phyloP scores from a whole-genome alignment of 2,329 filamentous ascomycete species.

The Akanthomyces muscarius region DNA sequence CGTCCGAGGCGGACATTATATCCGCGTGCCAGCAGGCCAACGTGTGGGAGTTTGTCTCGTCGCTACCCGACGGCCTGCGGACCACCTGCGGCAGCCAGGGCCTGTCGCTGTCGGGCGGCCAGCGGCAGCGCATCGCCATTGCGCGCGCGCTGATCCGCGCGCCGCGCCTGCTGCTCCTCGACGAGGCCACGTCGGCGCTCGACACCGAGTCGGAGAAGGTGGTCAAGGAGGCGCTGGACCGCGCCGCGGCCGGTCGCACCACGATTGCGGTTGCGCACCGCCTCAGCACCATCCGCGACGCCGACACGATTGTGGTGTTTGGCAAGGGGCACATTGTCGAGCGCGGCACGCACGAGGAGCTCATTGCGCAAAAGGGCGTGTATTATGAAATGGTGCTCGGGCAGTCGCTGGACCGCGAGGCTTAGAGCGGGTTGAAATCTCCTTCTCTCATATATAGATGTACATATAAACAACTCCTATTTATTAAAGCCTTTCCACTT shows the following conservation, averaged over 20 bases:
- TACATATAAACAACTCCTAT: background rate
- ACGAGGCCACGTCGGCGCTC: conserved; percentile 65
- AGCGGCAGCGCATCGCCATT: conserved; percentile 69
- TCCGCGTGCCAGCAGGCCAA: conserved; percentile 52
- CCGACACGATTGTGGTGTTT: conserved; percentile 61
- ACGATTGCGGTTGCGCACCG: conserved; percentile 65
- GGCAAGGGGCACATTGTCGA: conserved; percentile 45
- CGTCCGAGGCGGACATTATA: conserved; percentile 38
- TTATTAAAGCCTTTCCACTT: background rate
- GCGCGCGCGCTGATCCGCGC: conserved; percentile 65
- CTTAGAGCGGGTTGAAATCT: background rate
- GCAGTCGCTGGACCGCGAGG: conserved; percentile 37
- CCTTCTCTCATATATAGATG: background rate
- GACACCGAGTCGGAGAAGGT: conserved; percentile 64
- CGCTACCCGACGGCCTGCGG: conserved; percentile 55
- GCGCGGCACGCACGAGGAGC: conserved; percentile 56
- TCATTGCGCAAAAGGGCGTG: conserved; percentile 45
- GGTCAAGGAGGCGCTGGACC: conserved; percentile 60
- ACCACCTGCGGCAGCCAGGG: conserved; percentile 64
- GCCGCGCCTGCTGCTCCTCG: conserved; percentile 63
- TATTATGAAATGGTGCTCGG: conserved; percentile 53
- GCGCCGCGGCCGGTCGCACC: conserved; percentile 38
- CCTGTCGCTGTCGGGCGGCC: conserved; percentile 66
- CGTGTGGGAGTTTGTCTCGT: conserved; percentile 52
- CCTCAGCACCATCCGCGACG: conserved; percentile 51